Base-by-base conservation (phyloP, 179 eudicot species). In the Amaranthus tricolor region DNA sequence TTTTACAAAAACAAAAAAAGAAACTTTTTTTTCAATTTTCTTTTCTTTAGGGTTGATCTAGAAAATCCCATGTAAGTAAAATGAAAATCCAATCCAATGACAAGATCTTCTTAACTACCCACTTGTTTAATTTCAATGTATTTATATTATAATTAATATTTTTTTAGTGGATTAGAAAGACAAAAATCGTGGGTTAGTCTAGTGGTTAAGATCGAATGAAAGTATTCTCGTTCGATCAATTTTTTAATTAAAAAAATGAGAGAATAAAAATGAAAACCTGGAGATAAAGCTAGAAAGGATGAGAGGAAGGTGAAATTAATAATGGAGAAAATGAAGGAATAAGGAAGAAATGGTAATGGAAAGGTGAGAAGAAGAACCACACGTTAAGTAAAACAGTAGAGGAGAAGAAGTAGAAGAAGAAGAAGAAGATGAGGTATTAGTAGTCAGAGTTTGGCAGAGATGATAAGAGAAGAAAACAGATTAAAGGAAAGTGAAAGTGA, bases 301-400 rank as follows among this genome's bases (percentile, higher is more conserved):
- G 14, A 14, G 50, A 14, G 44, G 68, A 45, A 16, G 59, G 0
- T 55, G 17, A 15, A 5, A 3, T 24, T 10, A 13, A 11, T 4
- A 62, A 5, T 31, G 17, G 31, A 61, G 21, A 40, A 19, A 12
- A 12, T 12, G 31, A 24, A 13, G n/a, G 4, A 24, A 8, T 8
- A 10, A n/a, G 44, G 14, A 6, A 9, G 9, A 4, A 24, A 2
- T 7, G 44, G 11, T 2, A 61, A 10, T 24, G 13, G 44, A 61
- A 61, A 21, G 2, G 13, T 5, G 65, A 9, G 5, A 15, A 61
- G 44, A 5, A 21, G 31, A 20, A 61, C 81, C 81, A 78, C 81
- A 78, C 81, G 81, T 66, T 78, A 72, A 67, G 68, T 78, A 12
- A 2, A 16, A 58, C 54, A 58, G 54, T 9, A 11, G 5, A 54